Conservation (phyloP, 2,329 filamentous ascomycete genomes). For the Fusarium dlaminii region DNA sequence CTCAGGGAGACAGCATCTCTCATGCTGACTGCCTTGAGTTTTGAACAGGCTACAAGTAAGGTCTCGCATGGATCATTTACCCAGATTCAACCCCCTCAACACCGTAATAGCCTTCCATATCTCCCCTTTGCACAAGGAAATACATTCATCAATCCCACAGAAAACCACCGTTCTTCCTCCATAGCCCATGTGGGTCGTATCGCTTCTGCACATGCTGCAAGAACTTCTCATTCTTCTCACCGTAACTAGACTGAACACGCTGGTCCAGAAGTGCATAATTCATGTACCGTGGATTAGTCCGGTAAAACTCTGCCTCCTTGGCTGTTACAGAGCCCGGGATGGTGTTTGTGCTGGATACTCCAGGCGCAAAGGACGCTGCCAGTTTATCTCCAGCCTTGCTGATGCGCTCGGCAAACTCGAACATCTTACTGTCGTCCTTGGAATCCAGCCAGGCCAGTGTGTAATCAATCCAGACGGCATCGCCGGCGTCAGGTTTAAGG, state of each 20-base stretch:
- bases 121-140: fast-evolving
- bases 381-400: background rate
- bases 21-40: fast-evolving
- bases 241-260: background rate
- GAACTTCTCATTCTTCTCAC: background rate
- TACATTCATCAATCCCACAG: background rate
- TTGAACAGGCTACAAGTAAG: background rate
- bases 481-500: background rate
- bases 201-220: background rate
- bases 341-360: background rate
- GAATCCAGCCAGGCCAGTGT: background rate
- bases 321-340: background rate
- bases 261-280: background rate
- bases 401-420: background rate
- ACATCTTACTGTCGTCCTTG: background rate
- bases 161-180: background rate
- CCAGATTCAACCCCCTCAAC: background rate
- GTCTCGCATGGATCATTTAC: background rate
- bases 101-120: too few relatives aligned
- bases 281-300: background rate
- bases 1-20: background rate
- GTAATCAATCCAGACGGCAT: background rate
- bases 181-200: background rate
- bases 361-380: background rate
- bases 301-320: background rate